Conservation (phyloP, 306 rosid species). For the Vigna nakashimae region DNA sequence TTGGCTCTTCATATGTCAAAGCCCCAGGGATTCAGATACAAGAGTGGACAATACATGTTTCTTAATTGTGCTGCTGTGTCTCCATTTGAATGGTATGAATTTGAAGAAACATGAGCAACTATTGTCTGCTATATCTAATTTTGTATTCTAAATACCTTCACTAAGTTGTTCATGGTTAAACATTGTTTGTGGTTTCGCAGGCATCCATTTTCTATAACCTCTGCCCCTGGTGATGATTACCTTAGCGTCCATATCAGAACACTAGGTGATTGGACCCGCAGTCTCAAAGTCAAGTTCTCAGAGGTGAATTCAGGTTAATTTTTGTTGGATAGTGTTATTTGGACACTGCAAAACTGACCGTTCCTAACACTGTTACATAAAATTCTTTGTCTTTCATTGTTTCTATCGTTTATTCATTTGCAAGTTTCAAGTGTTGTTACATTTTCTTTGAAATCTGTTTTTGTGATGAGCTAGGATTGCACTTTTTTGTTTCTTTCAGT, state of each 20-base stretch:
- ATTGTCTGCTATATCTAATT: not conserved
- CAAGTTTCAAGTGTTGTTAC: not conserved
- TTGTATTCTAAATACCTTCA: not conserved
- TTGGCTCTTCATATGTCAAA: conserved; percentile 67
- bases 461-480: conserved; percentile 9
- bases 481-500: conserved; percentile 52
- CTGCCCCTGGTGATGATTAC: conserved; percentile 70
- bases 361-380: not conserved
- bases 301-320: conserved; percentile 55
- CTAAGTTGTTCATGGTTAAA: not conserved
- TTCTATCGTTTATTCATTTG: not conserved
- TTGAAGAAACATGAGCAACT: conserved; percentile 25
- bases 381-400: not conserved
- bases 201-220: conserved; percentile 82
- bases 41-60: conserved; percentile 73
- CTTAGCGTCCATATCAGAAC: conserved; percentile 73
- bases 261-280: conserved; percentile 69
- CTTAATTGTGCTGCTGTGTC: conserved; percentile 65
- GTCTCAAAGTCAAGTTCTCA: conserved; percentile 61
- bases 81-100: conserved; percentile 68
- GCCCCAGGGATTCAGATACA: conserved; percentile 69
- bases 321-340: conserved; percentile 33
- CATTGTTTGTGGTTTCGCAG: conserved; percentile 47
- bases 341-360: conserved; percentile 15
- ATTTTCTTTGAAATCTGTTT: not conserved